Evolutionary conservation across 106 monocot genomes (phyloP), one percentile per base, ranked within the genome.

Genomic region (Dioscorea alata): DNA sequence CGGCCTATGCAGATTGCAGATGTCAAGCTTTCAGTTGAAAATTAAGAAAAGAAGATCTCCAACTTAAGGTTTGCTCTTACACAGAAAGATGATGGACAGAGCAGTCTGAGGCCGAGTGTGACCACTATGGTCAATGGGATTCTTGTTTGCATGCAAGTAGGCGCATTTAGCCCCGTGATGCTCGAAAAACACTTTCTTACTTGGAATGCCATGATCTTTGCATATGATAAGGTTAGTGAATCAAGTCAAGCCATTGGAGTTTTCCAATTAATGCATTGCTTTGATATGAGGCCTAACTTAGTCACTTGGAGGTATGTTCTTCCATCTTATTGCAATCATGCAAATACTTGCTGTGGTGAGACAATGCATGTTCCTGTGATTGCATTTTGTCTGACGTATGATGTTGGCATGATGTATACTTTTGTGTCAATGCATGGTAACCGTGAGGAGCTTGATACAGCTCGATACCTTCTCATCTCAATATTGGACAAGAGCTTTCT

Each of bases 161-260:
- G 74, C 49, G 57, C 16, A 9, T 4, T 22, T 31, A 54, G 22
- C 20, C 15, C 32, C 12, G 75, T 21, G 63, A 13, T 48, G 24
- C 16, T 59, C 4, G 18, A 25, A 17, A 82, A 81, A 49, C 74
- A 80, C 75, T 56, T 79, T 25, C 72, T 82, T 60, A 54, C 73
- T 51, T 87, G 81, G 79, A 91, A 91, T 53, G 73, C 86, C 2
- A 82, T 91, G 76, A 75, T 91, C 3, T 87, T 87, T 18, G 74
- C 66, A 0, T 77, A 77, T 72, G 60, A 65, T 0, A 84, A 82
- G 67, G 76, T 79, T 58, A 63, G 74, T 23, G 57, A 71, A 13
- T 42, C 24, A 12, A 62, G 70, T 13, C 66, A 79, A 54, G 71
- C 82, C 12, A 71, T 80, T 48, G 64, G 77, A 25, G 17, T 70